Evolutionary conservation across 129 eudicot genomes (phyloP).

Genomic region (Artemisia annua): DNA sequence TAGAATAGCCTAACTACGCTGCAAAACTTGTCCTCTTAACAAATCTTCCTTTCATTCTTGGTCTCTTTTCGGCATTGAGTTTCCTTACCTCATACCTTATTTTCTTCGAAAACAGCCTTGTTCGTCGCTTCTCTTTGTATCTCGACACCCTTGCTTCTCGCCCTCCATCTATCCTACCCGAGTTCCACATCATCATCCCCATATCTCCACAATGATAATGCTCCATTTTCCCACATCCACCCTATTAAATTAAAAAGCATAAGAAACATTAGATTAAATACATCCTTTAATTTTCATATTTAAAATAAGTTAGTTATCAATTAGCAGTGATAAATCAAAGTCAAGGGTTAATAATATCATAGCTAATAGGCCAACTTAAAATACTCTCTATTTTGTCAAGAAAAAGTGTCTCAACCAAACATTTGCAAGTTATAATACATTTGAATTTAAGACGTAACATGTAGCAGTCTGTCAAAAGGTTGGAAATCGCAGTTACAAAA

Average conservation of each 20-base stretch:
- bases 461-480: too few species aligned
- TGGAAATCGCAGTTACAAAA: too few species aligned
- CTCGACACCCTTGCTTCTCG: slow-evolving; percentile 69
- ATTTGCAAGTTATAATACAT: too few species aligned
- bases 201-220: slow-evolving; percentile 28
- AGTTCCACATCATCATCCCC: slow-evolving; percentile 23
- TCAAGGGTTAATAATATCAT: neutral
- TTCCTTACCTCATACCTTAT: slow-evolving; percentile 71
- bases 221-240: slow-evolving; percentile 37
- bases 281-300: too few species aligned
- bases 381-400: too few species aligned
- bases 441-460: too few species aligned
- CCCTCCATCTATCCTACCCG: slow-evolving; percentile 38
- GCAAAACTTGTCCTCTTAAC: slow-evolving; percentile 59
- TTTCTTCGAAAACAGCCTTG: slow-evolving; percentile 67
- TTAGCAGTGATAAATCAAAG: neutral
- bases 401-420: too few species aligned
- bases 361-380: too few species aligned
- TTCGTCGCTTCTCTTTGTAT: slow-evolving; percentile 67
- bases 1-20: slow-evolving; percentile 8
- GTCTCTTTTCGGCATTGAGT: slow-evolving; percentile 69
- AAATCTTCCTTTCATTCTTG: slow-evolving; percentile 68
- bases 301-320: neutral
- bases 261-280: neutral
- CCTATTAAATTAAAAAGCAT: slow-evolving; percentile 29